Conservation (phyloP, 192 early-diverging fungal genomes). For the Borealophlyctis nickersoniae region DNA sequence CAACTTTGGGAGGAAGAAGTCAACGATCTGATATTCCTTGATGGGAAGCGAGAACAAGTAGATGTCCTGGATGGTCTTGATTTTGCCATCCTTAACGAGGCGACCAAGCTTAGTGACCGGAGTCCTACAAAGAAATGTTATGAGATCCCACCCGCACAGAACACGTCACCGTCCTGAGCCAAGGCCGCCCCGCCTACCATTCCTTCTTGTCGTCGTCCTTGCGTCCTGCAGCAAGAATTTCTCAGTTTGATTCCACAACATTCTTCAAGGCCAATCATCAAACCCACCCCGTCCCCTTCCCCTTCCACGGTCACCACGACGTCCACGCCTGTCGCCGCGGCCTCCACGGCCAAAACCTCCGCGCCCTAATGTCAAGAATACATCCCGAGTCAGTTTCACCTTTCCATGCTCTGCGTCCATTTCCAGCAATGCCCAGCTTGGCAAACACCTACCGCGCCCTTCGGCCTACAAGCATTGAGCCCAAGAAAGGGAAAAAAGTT, state of each 20-base stretch:
- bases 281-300: conserved; percentile 29
- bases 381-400: background rate
- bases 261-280: no score
- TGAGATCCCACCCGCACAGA: background rate
- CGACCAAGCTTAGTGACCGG: conserved; percentile 99
- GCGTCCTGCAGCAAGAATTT: conserved; percentile 75
- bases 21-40: conserved; percentile 99
- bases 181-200: conserved; percentile 39
- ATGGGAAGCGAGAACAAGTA: conserved; percentile 97
- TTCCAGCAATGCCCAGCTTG: background rate
- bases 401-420: background rate
- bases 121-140: conserved; percentile 45
- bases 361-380: conserved; percentile 4
- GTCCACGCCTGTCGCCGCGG: conserved; percentile 80
- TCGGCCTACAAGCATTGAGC: conserved; percentile 10
- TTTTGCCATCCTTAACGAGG: conserved; percentile 96
- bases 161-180: background rate
- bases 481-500: no score
- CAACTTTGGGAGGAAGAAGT: conserved; percentile 90
- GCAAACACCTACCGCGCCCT: conserved; percentile 14
- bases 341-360: conserved; percentile 76
- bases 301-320: conserved; percentile 63
- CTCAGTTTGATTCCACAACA: no score
- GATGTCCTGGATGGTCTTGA: conserved; percentile 96
- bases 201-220: conserved; percentile 82